phyloP scores from a whole-genome alignment of 2,329 filamentous ascomycete species.

The Cladorrhinum sp. region DNA sequence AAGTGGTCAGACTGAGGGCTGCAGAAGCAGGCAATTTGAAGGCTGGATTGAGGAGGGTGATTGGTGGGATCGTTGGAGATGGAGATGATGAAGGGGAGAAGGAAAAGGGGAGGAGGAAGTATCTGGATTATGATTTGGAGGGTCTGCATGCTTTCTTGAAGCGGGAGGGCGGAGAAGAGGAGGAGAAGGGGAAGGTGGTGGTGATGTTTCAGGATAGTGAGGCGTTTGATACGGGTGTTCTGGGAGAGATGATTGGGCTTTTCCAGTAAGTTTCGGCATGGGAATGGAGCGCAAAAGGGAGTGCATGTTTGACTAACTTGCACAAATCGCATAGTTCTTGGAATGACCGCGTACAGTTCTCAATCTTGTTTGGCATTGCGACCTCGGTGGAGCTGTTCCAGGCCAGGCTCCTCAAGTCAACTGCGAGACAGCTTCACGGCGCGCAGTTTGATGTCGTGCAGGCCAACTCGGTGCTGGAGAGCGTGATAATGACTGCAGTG shows the following conservation, averaged over 20 bases:
- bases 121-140: slow-evolving; percentile 76
- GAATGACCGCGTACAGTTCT: slow-evolving; percentile 73
- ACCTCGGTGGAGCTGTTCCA: slow-evolving; percentile 80
- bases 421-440: slow-evolving; percentile 65
- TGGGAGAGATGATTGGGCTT: slow-evolving; percentile 68
- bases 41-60: slow-evolving; percentile 67
- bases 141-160: slow-evolving; percentile 61
- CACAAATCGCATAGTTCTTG: slow-evolving; percentile 45
- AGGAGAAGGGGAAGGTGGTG: slow-evolving; percentile 57
- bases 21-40: slow-evolving; percentile 73
- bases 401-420: slow-evolving; percentile 66
- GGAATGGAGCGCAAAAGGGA: not conserved
- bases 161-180: slow-evolving; percentile 44
- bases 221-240: slow-evolving; percentile 69
- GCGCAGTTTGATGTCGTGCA: slow-evolving; percentile 75
- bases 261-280: slow-evolving; percentile 62
- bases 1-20: slow-evolving; percentile 66
- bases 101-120: slow-evolving; percentile 48
- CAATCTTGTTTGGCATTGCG: slow-evolving; percentile 74
- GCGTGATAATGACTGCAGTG: slow-evolving; percentile 65
- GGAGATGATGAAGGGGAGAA: slow-evolving; percentile 40
- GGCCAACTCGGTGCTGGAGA: slow-evolving; percentile 67
- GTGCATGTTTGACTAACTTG: not conserved
- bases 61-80: not conserved
- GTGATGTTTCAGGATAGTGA: slow-evolving; percentile 79